These are phyloP conservation scores for Cyclocybe aegerita DNA, from an alignment of 768 basidiomycete species.

Conservation along the genomic window DNA sequence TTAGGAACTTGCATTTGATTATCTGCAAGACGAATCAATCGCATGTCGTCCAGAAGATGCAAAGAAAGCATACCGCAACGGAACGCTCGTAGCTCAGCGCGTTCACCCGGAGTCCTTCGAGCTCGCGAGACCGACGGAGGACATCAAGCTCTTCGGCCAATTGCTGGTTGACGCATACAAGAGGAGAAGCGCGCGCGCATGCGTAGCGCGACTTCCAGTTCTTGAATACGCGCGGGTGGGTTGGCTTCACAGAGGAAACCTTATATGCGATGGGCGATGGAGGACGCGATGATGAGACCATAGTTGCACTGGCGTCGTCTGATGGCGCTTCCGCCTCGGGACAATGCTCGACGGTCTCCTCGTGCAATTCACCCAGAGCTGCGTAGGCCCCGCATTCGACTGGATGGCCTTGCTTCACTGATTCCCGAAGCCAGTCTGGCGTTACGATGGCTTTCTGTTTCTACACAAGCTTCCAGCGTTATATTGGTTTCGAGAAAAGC, in stretches of 20 bases:
- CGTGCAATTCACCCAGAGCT: slow-evolving; percentile 50
- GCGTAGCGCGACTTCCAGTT: slow-evolving; percentile 50
- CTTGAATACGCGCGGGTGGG: slow-evolving; percentile 17
- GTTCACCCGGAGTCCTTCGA: slow-evolving; percentile 69
- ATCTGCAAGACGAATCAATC: slow-evolving; percentile 13
- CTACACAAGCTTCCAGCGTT: slow-evolving; percentile 30
- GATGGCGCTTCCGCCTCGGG: slow-evolving; percentile 28
- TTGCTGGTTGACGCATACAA: slow-evolving; percentile 67
- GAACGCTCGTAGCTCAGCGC: slow-evolving; percentile 73
- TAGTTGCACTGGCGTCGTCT: neutral
- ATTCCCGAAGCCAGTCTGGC: slow-evolving; percentile 70
- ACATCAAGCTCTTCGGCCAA: slow-evolving; percentile 59
- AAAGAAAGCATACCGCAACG: slow-evolving; percentile 53
- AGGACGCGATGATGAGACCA: slow-evolving; percentile 1
- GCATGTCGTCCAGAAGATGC: neutral
- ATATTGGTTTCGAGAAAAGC: slow-evolving; percentile 1
- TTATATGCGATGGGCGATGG: neutral
- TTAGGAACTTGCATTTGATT: slow-evolving; percentile 26
- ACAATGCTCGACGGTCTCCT: slow-evolving; percentile 45
- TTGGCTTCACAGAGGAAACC: slow-evolving; percentile 17
- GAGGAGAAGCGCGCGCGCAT: slow-evolving; percentile 62
- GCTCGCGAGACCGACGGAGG: slow-evolving; percentile 53
- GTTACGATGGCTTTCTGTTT: slow-evolving; percentile 67
- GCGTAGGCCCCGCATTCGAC: slow-evolving; percentile 57
- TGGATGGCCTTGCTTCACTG: slow-evolving; percentile 39